Evolutionary conservation across 768 basidiomycete genomes (phyloP).

Genomic region (Leccinellum luteum): DNA sequence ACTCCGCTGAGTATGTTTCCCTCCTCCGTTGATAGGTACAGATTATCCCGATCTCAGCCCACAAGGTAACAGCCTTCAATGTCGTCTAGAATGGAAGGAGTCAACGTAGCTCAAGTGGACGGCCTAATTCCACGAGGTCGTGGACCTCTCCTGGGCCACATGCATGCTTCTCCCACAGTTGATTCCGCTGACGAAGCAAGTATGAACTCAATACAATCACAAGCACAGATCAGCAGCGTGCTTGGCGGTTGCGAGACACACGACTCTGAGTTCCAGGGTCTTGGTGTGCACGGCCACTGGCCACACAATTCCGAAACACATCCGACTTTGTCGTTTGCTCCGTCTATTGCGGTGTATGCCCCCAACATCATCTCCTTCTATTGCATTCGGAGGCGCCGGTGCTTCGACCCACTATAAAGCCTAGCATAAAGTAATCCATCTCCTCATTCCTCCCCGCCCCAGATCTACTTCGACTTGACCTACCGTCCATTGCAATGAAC

Average conservation of each 20-base stretch:
- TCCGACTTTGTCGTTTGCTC: slow-evolving; percentile 10
- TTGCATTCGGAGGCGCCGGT: slow-evolving; percentile 1
- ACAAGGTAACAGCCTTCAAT: slow-evolving; percentile 9
- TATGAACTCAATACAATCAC: slow-evolving; percentile 8
- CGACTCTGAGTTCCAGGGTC: slow-evolving; percentile 22
- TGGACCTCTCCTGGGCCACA: slow-evolving; percentile 9
- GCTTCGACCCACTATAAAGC: slow-evolving; percentile 23
- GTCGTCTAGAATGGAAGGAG: slow-evolving; percentile 22
- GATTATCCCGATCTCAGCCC: slow-evolving; percentile 8
- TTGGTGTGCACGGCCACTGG: slow-evolving; percentile 15
- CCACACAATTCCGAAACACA: slow-evolving; percentile 15
- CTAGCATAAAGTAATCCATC: not conserved
- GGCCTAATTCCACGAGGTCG: slow-evolving; percentile 21
- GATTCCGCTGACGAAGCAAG: slow-evolving; percentile 1
- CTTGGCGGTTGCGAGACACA: slow-evolving; percentile 13
- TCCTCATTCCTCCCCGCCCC: not conserved
- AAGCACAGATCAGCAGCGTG: not conserved
- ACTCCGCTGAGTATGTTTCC: not conserved
- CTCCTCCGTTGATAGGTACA: slow-evolving; percentile 2
- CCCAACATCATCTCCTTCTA: not conserved
- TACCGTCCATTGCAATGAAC: slow-evolving; percentile 16
- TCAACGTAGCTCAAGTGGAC: slow-evolving; percentile 1
- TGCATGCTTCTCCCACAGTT: slow-evolving; percentile 18
- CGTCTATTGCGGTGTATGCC: slow-evolving; percentile 10
- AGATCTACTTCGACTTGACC: not conserved